These are phyloP conservation scores for Taiozyma sp. DNA, from an alignment of 1,139 yeast species.

Conservation along the genomic window DNA sequence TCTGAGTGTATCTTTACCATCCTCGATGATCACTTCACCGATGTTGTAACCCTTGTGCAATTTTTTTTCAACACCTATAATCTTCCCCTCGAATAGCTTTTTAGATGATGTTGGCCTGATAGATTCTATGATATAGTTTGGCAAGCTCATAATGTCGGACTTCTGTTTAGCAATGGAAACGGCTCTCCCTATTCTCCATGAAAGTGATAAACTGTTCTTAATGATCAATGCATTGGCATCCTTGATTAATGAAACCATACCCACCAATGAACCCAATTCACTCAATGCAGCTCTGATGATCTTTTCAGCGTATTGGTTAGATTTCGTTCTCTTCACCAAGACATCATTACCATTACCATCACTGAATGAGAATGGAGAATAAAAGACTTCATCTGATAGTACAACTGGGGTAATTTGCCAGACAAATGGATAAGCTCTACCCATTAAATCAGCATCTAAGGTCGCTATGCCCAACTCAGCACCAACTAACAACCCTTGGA, in stretches of 20 bases:
- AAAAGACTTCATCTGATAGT: conserved; percentile 22
- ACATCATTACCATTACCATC: conserved; percentile 42
- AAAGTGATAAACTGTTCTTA: conserved; percentile 28
- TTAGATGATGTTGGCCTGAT: conserved; percentile 28
- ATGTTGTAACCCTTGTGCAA: conserved; percentile 39
- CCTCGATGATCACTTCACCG: conserved; percentile 40
- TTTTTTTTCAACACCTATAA: conserved; percentile 36
- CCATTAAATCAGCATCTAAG: conserved; percentile 40
- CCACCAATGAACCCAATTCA: conserved; percentile 36
- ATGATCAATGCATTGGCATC: conserved; percentile 13
- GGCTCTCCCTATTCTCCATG: conserved; percentile 46
- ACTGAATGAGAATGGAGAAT: conserved; percentile 33
- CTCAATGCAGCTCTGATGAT: conserved; percentile 36
- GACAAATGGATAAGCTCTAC: conserved; percentile 40
- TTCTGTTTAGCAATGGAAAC: conserved; percentile 33
- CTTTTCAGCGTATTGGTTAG: conserved; percentile 32
- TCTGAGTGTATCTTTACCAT: conserved; percentile 23
- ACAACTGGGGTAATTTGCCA: conserved; percentile 36
- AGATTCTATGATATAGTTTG: conserved; percentile 33
- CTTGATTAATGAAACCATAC: conserved; percentile 26
- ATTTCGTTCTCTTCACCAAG: conserved; percentile 31
- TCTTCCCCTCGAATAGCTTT: conserved; percentile 38
- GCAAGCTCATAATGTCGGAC: conserved; percentile 31
- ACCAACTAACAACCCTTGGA: conserved; percentile 31
- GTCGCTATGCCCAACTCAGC: conserved; percentile 25